A percentile compares a stretch with the other conserved stretches of the same genome.
phyloP scores from a whole-genome alignment of 202 grass and related monocot species.

The Tripidium arundinaceum region DNA sequence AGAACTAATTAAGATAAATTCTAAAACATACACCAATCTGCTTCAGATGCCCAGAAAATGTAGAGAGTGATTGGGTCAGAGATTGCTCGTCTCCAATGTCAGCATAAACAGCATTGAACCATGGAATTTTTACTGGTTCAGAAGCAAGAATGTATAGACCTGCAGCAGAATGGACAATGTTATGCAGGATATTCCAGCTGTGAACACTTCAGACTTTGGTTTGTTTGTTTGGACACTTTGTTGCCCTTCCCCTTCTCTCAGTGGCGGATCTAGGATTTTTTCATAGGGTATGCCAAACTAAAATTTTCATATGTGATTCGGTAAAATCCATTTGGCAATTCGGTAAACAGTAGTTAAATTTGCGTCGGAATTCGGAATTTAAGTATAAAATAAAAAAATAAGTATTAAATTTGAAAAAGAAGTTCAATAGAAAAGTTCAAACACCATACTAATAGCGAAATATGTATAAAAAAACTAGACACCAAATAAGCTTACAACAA shows the following conservation, averaged over 20 bases:
- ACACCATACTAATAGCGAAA: no score
- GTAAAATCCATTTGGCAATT: no score
- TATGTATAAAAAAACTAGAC: no score
- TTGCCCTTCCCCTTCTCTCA: not conserved
- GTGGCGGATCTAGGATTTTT: no score
- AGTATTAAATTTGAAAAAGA: no score
- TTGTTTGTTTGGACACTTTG: not conserved
- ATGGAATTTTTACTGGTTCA: constrained; percentile 84
- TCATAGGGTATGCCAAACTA: no score
- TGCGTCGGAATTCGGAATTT: no score
- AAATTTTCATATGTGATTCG: no score
- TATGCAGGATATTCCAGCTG: constrained; percentile 13
- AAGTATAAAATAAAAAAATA: no score
- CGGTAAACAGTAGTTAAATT: no score
- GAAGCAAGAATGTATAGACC: constrained; percentile 75
- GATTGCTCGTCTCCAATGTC: constrained; percentile 90
- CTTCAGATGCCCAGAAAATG: constrained; percentile 82
- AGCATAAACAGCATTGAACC: constrained; percentile 82
- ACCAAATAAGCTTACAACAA: no score
- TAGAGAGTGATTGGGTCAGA: constrained; percentile 68
- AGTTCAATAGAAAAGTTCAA: no score
- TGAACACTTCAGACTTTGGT: not conserved
- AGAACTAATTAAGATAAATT: constrained; percentile 24
- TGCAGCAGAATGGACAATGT: constrained; percentile 36
- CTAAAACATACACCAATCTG: constrained; percentile 65